Evolutionary conservation across 2,329 filamentous ascomycete species (phyloP), one percentile per base, ranked within the genome.

Genomic region (Thelonectria blattea): DNA sequence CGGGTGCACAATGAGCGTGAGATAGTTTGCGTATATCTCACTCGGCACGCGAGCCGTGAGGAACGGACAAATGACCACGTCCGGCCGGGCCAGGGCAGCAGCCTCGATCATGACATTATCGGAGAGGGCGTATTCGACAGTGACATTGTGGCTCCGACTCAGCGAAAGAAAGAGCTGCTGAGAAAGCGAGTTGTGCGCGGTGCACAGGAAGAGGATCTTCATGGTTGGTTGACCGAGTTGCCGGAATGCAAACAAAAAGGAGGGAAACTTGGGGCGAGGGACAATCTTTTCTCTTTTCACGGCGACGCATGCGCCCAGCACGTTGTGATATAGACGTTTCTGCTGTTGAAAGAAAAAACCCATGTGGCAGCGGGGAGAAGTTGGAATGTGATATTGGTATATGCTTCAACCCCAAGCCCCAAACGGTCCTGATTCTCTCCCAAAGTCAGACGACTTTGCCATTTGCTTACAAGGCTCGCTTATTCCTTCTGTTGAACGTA

Each of bases 181-280:
- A 1, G 63, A 65, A 3, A 65, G 55, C 14, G 63, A 65, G 49
- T 65, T 65, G 10, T 65, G 62, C 14, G 63, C 59, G 9, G 63
- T 65, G 24, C 63, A 65, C 12, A 65, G 37, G 49, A 65, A 65
- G 46, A 65, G 59, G 15, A 65, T 65, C 17, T 57, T 65, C 56
- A 65, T 65, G 20, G 50, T 34, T 24, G 22, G 22, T 24, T 6
- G 22, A n/a, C n/a, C n/a, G n/a, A n/a, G n/a, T n/a, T n/a, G 2
- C 59, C 41, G 3, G 37, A 63, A 10, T 43, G 37, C 9, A 34
- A 43, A 24, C 37, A 30, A n/a, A n/a, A n/a, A n/a, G n/a, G n/a
- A n/a, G n/a, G n/a, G n/a, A n/a, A 32, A 37, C 14, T 15, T 32
- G 20, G 49, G 17, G n/a, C n/a, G n/a, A n/a, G 22, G 37, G 37